A percentile compares a stretch with the other conserved stretches of the same genome.
Evolutionary conservation across 2,329 filamentous ascomycete genomes (phyloP).

Genomic region (Ambrosiella beaveri): DNA sequence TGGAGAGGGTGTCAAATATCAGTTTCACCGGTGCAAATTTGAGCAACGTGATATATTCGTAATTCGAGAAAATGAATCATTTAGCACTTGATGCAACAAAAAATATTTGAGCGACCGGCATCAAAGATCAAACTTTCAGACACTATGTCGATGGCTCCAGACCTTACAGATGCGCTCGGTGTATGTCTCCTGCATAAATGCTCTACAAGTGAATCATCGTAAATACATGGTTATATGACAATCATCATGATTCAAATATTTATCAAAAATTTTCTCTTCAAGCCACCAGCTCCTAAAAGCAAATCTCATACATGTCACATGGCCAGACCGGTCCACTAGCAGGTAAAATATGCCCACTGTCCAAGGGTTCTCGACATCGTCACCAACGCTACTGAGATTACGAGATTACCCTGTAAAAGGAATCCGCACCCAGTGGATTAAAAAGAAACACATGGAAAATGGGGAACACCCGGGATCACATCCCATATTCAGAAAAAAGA

Average conservation of each 20-base stretch:
- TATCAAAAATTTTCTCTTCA: neutral
- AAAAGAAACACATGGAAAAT: neutral
- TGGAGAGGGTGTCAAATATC: too few relatives aligned
- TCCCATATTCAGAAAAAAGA: too few relatives aligned
- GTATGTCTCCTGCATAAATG: neutral
- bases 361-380: neutral
- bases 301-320: neutral
- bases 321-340: neutral
- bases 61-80: too few relatives aligned
- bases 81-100: too few relatives aligned
- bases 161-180: too few relatives aligned
- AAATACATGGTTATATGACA: neutral
- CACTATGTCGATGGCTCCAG: too few relatives aligned
- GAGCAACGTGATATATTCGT: too few relatives aligned
- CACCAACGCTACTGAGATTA: neutral
- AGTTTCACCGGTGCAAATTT: too few relatives aligned
- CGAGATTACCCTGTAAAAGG: neutral
- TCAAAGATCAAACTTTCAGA: too few relatives aligned
- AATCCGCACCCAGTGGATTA: neutral
- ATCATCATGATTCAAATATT: neutral
- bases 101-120: too few relatives aligned
- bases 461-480: neutral
- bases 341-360: neutral
- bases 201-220: neutral
- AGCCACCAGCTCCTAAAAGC: neutral